Conservation (phyloP, 2,329 filamentous ascomycete genomes). For the Emydomyces testavorans region DNA sequence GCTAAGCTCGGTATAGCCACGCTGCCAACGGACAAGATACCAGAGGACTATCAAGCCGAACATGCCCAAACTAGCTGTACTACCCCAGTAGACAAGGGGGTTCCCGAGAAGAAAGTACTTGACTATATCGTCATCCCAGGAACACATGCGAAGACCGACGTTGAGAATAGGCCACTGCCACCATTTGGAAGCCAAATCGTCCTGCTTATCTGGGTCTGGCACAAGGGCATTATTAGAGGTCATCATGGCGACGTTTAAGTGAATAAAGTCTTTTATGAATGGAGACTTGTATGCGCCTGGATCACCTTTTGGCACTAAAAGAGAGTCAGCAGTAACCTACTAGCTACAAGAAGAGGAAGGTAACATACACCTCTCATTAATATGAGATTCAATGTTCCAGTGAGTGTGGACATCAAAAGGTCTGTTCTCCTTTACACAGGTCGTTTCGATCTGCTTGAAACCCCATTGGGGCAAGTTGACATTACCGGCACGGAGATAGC, state of each 20-base stretch:
- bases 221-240: constrained; percentile 98
- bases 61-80: constrained; percentile 63
- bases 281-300: constrained; percentile 90
- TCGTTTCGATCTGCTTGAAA: constrained; percentile 98
- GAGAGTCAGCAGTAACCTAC: constrained; percentile 7
- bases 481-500: constrained; percentile 90
- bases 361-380: constrained; percentile 77
- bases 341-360: neutral
- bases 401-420: constrained; percentile 89
- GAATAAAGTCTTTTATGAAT: constrained; percentile 94
- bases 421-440: constrained; percentile 86
- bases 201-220: constrained; percentile 96
- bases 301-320: constrained; percentile 69
- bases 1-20: constrained; percentile 75
- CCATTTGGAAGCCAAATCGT: constrained; percentile 89
- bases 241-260: constrained; percentile 99
- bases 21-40: constrained; percentile 92
- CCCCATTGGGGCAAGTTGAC: constrained; percentile 97
- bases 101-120: constrained; percentile 99
- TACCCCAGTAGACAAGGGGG: constrained; percentile 90
- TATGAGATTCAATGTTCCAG: constrained; percentile 96
- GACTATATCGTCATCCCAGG: constrained; percentile 88
- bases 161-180: constrained; percentile 98
- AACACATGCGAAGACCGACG: constrained; percentile 95
- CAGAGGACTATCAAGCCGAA: constrained; percentile 63